phyloP scores from a whole-genome alignment of 1,284 basidiomycete genomes.

The Athelia sp. region DNA sequence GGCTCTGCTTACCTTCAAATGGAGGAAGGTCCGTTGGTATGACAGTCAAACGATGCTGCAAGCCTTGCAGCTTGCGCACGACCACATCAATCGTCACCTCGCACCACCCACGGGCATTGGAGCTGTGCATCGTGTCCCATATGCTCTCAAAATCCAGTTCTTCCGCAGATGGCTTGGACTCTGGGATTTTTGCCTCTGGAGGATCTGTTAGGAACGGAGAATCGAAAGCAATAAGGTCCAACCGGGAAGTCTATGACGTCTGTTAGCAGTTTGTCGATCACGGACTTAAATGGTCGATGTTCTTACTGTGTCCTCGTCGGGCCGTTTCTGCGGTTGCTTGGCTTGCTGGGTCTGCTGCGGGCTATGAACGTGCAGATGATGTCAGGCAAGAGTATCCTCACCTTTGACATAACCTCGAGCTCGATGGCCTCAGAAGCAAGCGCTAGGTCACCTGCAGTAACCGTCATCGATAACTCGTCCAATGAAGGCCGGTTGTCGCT shows the following conservation, averaged over 20 bases:
- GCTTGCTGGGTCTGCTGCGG: no score
- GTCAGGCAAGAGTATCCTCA: slow-evolving; percentile 12
- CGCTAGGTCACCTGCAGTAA: slow-evolving; percentile 56
- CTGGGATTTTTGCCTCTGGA: slow-evolving; percentile 9
- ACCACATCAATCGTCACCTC: slow-evolving; percentile 46
- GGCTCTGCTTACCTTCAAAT: slow-evolving; percentile 44
- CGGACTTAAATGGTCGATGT: not conserved
- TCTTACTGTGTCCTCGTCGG: not conserved
- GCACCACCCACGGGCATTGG: slow-evolving; percentile 60
- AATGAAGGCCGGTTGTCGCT: slow-evolving; percentile 16
- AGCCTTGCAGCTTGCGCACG: slow-evolving; percentile 44
- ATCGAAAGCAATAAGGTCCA: slow-evolving; percentile 66
- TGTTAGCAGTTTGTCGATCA: not conserved
- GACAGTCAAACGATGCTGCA: slow-evolving; percentile 43
- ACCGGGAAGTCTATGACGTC: slow-evolving; percentile 29
- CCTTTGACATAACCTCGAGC: slow-evolving; percentile 26
- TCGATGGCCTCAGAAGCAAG: slow-evolving; percentile 40
- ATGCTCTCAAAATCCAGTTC: slow-evolving; percentile 43
- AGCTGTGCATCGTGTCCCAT: slow-evolving; percentile 49
- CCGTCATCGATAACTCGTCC: slow-evolving; percentile 31
- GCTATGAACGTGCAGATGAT: slow-evolving; percentile 6
- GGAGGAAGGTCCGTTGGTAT: slow-evolving; percentile 49
- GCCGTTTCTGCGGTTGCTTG: not conserved
- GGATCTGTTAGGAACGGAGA: slow-evolving; percentile 57
- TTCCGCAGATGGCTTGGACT: slow-evolving; percentile 2